Conservation (phyloP, 805 yeast genomes). For the Saccharomyces cerevisiae region DNA sequence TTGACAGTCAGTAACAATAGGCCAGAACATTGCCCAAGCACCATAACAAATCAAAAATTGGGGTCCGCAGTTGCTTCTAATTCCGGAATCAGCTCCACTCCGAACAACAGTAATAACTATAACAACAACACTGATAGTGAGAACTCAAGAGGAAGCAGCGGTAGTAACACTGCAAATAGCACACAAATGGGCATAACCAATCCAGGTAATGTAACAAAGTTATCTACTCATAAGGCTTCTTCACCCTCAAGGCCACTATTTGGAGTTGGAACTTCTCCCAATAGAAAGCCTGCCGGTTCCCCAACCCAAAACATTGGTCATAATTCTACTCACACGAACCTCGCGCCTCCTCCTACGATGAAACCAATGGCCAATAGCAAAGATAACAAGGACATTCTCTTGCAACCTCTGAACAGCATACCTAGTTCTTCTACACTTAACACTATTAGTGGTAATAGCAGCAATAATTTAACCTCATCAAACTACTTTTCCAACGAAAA, state of each 20-base stretch:
- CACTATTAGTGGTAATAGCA: neutral
- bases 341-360: constrained; percentile 35
- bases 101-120: constrained; percentile 4
- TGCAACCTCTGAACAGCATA: constrained; percentile 32
- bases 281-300: constrained; percentile 8
- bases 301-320: constrained; percentile 3
- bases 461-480: neutral
- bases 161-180: constrained; percentile 5
- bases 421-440: constrained; percentile 13
- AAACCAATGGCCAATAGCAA: constrained; percentile 20
- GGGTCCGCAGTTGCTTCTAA: neutral
- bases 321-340: constrained; percentile 17
- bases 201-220: neutral
- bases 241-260: constrained; percentile 8
- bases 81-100: neutral
- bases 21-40: constrained; percentile 14
- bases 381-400: constrained; percentile 20
- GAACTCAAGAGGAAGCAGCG: constrained; percentile 10
- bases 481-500: constrained; percentile 4
- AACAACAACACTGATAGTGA: constrained; percentile 11
- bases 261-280: constrained; percentile 10
- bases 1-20: constrained; percentile 28
- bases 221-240: constrained; percentile 4
- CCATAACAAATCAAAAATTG: constrained; percentile 8
- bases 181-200: neutral